Base-by-base conservation (phyloP, 1,139 yeast species). In the Sugiyamaella japonica region DNA sequence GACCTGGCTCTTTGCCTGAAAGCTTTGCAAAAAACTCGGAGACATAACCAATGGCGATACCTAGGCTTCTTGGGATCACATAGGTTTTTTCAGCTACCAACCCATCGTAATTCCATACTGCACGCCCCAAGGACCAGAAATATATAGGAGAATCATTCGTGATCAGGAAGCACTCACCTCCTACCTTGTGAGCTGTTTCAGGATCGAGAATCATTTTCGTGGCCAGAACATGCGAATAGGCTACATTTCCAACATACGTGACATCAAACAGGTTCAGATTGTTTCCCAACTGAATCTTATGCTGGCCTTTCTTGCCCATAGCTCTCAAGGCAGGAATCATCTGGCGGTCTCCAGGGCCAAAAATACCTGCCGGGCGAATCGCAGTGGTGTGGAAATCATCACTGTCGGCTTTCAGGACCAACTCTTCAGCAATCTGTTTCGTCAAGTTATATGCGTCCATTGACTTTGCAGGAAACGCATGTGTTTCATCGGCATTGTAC, bases 201-300 rank as follows among this genome's bases (percentile, higher is more conserved):
- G 80, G 73, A 51, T 78, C 75, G 52, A 89, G 72, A 16, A 91
- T 73, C 70, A 84, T 84, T 63, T 86, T 76, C 1, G 97, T 95
- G 1, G 98, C 99, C 53, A 93, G 76, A 8, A 93, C 90, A 71
- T 95, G 99, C 5, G 97, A 86, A 72, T 90, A 96, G 0, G 99
- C 99, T 20, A 95, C 98, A 70, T 95, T 95, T n/a, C 97, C 98
- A n/a, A 87, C 99, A 66, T 90, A 95, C 0, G 98, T 90, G 86
- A 96, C 90, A 69, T 95, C 99, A 66, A 93, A 95, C 57, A 95
- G 73, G 68, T 93, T 93, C 70, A 87, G 83, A 72, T 95, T 95
- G 70, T 89, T 93, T 61, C 99, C 99, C 50, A 95, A 77, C 71
- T 95, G 99, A 71, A 89, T 89, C 70, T 86, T 87, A 36, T 93